Percentiles rank a stretch among this genome's conserved stretches.
Conservation (phyloP, 2,329 filamentous ascomycete genomes). For the Trichoderma citrinoviride region DNA sequence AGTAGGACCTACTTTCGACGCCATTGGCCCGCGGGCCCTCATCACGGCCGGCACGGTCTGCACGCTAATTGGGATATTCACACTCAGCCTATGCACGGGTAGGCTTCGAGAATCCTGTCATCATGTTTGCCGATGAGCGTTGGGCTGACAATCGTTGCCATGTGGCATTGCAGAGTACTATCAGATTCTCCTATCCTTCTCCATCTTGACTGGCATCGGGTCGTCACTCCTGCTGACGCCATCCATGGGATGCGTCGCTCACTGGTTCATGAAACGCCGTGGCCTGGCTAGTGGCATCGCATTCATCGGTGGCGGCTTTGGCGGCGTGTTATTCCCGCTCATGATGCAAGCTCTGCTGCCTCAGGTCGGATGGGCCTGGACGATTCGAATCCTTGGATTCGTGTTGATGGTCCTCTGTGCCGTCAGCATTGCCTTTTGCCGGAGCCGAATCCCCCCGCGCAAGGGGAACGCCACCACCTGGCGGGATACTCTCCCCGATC, state of each 20-base stretch:
- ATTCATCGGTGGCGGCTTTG: slow-evolving; percentile 67
- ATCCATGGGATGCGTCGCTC: slow-evolving; percentile 55
- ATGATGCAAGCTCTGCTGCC: slow-evolving; percentile 47
- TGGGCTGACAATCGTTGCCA: no score
- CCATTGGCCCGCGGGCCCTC: background rate
- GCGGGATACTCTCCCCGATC: slow-evolving; percentile 26
- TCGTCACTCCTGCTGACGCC: slow-evolving; percentile 77
- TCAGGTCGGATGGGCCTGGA: slow-evolving; percentile 50
- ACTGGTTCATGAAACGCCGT: slow-evolving; percentile 73
- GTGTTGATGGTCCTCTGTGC: slow-evolving; percentile 47
- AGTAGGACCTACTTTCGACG: background rate
- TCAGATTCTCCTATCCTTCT: slow-evolving; percentile 77
- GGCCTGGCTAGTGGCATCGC: slow-evolving; percentile 80
- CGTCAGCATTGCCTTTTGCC: slow-evolving; percentile 48
- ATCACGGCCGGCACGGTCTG: background rate
- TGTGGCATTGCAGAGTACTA: slow-evolving; percentile 52
- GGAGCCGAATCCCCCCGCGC: slow-evolving; percentile 51
- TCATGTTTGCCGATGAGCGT: background rate
- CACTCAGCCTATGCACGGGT: background rate
- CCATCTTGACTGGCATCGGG: slow-evolving; percentile 68
- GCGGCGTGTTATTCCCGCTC: slow-evolving; percentile 63
- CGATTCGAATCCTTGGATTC: slow-evolving; percentile 49
- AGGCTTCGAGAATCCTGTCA: background rate
- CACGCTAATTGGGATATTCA: background rate
- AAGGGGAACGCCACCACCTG: background rate